A percentile compares a stretch with the other conserved stretches of the same genome.
Conservation (phyloP, 306 rosid genomes). For the Cucurbita maxima region DNA sequence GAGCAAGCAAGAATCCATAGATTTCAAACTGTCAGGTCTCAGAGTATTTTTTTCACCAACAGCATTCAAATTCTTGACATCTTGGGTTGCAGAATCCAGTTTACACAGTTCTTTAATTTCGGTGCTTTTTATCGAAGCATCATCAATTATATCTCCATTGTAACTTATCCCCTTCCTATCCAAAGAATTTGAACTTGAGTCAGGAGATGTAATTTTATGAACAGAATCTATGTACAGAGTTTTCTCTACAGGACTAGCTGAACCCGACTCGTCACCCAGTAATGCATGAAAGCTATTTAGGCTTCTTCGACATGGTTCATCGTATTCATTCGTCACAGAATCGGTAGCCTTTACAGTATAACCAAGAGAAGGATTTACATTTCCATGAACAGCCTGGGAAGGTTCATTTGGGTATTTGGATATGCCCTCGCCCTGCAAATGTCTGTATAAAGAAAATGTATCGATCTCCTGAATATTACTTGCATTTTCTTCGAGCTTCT, state of each 20-base stretch:
- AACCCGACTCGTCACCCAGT: constrained; percentile 18
- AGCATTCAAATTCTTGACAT: constrained; percentile 13
- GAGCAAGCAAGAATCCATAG: constrained; percentile 20
- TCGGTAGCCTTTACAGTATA: constrained; percentile 22
- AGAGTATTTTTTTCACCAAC: constrained; percentile 18
- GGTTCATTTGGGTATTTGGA: constrained; percentile 13
- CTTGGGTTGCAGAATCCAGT: constrained; percentile 27
- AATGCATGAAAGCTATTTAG: constrained; percentile 17
- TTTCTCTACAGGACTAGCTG: constrained; percentile 55
- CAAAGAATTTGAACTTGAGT: constrained; percentile 27
- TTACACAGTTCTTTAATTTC: constrained; percentile 10
- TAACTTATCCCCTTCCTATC: constrained; percentile 20
- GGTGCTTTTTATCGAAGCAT: constrained; percentile 17
- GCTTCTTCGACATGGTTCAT: constrained; percentile 27
- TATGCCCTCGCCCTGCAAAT: neutral
- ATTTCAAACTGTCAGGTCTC: constrained; percentile 18
- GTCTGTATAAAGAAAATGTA: neutral
- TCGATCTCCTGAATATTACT: constrained; percentile 7
- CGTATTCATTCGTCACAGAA: constrained; percentile 11
- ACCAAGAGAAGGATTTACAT: constrained; percentile 18
- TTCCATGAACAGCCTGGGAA: constrained; percentile 19
- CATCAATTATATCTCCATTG: constrained; percentile 15
- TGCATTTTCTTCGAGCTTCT: constrained; percentile 5
- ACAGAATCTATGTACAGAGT: constrained; percentile 60
- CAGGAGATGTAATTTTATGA: constrained; percentile 23